Percentiles rank a stretch among this genome's conserved stretches.
Conservation (phyloP, 441 rosid species). For the Kokia cookei region DNA sequence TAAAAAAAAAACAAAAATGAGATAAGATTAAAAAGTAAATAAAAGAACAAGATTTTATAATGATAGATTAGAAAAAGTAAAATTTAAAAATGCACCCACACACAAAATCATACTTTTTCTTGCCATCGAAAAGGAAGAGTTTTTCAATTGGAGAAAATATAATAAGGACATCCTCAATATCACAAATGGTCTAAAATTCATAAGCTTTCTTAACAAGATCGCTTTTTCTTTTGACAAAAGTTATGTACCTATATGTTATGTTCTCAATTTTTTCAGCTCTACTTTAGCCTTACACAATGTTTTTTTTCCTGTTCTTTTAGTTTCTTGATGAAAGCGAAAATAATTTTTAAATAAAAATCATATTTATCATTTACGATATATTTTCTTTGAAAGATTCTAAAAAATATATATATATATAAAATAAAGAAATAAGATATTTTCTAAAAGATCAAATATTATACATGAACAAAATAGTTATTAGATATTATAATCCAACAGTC, state of each 20-base stretch:
- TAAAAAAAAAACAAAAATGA: background rate
- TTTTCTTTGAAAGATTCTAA: too few relatives aligned
- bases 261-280: constrained; percentile 27
- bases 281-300: constrained; percentile 39
- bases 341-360: too few relatives aligned
- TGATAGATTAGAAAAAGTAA: background rate
- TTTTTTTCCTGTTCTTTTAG: background rate
- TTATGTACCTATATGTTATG: constrained; percentile 26
- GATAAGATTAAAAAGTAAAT: background rate
- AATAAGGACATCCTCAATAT: constrained; percentile 30
- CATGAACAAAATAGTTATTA: too few relatives aligned
- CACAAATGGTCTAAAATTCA: constrained; percentile 37
- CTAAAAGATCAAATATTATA: too few relatives aligned
- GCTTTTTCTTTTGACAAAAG: constrained; percentile 41
- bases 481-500: too few relatives aligned
- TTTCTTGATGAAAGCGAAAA: too few relatives aligned
- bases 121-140: constrained; percentile 31
- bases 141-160: constrained; percentile 43
- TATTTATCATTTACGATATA: too few relatives aligned
- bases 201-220: constrained; percentile 49
- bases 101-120: constrained; percentile 20
- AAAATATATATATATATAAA: too few relatives aligned
- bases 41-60: background rate
- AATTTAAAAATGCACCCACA: too few relatives aligned
- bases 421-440: too few relatives aligned